phyloP scores from a whole-genome alignment of 768 basidiomycete species.

The Serendipita indica region DNA sequence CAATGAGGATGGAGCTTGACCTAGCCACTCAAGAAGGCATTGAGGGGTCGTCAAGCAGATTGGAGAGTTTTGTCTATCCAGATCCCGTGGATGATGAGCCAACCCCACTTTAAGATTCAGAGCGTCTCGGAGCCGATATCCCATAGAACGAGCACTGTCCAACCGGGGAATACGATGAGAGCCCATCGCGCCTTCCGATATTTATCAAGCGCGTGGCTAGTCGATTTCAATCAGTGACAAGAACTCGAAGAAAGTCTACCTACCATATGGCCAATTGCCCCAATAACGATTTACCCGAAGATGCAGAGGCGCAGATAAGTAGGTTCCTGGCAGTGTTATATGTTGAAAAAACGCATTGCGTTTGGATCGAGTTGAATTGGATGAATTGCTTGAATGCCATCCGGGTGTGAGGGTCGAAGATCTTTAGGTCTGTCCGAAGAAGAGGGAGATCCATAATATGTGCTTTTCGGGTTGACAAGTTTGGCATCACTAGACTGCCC shows the following conservation, averaged over 20 bases:
- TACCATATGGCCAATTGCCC: constrained; percentile 62
- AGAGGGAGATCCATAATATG: constrained; percentile 61
- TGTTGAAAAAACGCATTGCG: constrained; percentile 75
- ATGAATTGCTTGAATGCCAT: constrained; percentile 28
- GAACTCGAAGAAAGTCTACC: constrained; percentile 19
- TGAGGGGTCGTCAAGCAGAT: constrained; percentile 47
- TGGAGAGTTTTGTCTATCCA: not conserved
- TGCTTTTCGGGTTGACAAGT: constrained; percentile 38
- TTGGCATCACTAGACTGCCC: constrained; percentile 63
- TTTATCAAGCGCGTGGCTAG: constrained; percentile 41
- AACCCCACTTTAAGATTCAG: not conserved
- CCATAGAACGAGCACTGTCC: not conserved
- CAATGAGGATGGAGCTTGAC: constrained; percentile 19
- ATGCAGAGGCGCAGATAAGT: constrained; percentile 63
- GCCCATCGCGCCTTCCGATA: constrained; percentile 35
- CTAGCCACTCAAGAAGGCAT: constrained; percentile 30
- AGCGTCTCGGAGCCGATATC: not conserved
- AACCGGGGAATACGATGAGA: constrained; percentile 48
- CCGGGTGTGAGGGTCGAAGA: not conserved
- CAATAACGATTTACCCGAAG: constrained; percentile 67
- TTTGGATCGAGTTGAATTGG: constrained; percentile 72
- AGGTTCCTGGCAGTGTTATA: constrained; percentile 51
- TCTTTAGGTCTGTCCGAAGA: constrained; percentile 27
- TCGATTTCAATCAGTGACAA: constrained; percentile 12
- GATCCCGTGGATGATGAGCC: not conserved